Evolutionary conservation across 129 eudicot species (phyloP).

Genomic region (Flaveria linearis): DNA sequence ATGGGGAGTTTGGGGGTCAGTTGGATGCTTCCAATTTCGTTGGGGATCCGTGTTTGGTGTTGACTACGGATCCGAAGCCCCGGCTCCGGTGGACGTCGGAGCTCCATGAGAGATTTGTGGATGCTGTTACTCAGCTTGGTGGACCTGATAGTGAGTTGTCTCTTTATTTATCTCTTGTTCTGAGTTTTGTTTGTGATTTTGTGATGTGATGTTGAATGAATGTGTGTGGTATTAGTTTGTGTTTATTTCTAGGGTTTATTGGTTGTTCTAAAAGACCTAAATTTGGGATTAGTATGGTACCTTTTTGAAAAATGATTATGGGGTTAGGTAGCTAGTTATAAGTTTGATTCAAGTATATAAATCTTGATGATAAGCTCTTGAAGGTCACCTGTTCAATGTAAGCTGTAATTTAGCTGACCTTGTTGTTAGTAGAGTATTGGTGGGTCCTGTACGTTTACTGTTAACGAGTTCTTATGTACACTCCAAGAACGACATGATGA

Average conservation of each 20-base stretch:
- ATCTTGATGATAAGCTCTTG: no score
- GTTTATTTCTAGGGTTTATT: slow-evolving; percentile 17
- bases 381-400: no score
- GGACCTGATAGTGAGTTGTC: slow-evolving; percentile 75
- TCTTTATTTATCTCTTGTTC: not conserved
- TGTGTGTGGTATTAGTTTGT: not conserved
- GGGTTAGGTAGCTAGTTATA: no score
- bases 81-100: slow-evolving; percentile 94
- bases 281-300: not conserved
- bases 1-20: slow-evolving; percentile 42
- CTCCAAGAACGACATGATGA: not conserved
- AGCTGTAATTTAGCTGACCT: no score
- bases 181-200: slow-evolving; percentile 1
- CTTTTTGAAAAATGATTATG: no score
- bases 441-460: no score
- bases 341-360: no score
- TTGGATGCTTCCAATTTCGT: slow-evolving; percentile 45
- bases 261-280: not conserved
- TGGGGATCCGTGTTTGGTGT: slow-evolving; percentile 70
- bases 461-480: no score
- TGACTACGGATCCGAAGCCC: slow-evolving; percentile 89
- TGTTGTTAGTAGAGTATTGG: no score
- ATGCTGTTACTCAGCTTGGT: slow-evolving; percentile 91
- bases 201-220: not conserved
- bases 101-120: slow-evolving; percentile 91